A percentile compares a stretch with the other conserved stretches of the same genome.
phyloP scores from a whole-genome alignment of 2,329 filamentous ascomycete genomes.

The Colletotrichum kahawae region DNA sequence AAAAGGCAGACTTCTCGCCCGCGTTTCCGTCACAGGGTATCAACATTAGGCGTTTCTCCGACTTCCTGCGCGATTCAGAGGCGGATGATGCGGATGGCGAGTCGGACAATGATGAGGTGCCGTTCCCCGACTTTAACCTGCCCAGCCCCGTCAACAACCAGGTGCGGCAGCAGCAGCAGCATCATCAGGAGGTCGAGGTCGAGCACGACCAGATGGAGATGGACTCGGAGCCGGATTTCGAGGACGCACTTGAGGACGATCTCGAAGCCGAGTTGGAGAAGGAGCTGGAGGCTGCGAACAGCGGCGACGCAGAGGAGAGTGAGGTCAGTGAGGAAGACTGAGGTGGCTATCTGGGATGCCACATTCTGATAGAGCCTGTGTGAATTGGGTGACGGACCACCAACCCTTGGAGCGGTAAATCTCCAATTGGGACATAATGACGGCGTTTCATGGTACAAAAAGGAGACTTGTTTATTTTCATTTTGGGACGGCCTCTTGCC shows the following conservation, averaged over 20 bases:
- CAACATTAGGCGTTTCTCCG: conserved; percentile 54
- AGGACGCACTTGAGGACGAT: conserved; percentile 53
- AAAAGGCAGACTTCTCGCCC: conserved; percentile 50
- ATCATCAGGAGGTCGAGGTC: conserved; percentile 24
- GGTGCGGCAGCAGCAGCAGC: conserved; percentile 29
- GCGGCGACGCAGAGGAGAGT: conserved; percentile 62
- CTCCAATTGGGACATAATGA: background rate
- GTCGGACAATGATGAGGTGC: conserved; percentile 52
- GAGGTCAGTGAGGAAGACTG: conserved; percentile 72
- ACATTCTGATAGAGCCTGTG: background rate
- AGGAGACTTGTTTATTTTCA: background rate
- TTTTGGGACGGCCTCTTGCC: background rate
- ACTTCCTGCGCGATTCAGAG: conserved; percentile 54
- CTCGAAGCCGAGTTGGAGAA: conserved; percentile 64
- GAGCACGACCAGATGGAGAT: conserved; percentile 32
- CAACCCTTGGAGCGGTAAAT: background rate
- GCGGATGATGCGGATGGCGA: conserved; percentile 53
- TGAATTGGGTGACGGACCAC: background rate
- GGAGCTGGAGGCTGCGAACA: conserved; percentile 45
- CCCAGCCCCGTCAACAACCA: conserved; percentile 57
- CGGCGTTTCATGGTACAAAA: conserved; percentile 11
- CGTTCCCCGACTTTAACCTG: conserved; percentile 48
- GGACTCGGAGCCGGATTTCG: conserved; percentile 32
- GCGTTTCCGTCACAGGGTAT: conserved; percentile 44
- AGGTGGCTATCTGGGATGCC: background rate